A percentile compares a stretch with the other conserved stretches of the same genome.
phyloP scores from a whole-genome alignment of 1,284 basidiomycete species.

The Lentinula novae-zelandiae region DNA sequence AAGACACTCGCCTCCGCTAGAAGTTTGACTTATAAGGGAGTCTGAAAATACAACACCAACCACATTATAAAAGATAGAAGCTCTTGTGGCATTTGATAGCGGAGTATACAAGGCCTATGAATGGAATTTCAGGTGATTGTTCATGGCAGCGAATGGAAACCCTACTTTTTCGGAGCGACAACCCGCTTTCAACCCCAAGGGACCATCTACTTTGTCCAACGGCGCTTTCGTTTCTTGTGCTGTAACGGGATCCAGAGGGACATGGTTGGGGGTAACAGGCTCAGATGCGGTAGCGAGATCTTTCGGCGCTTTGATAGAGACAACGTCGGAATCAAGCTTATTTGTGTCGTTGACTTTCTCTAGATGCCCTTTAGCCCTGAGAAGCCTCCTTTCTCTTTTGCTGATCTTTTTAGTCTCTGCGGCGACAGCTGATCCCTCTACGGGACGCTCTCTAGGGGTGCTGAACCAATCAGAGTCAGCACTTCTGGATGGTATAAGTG shows the following conservation, averaged over 20 bases:
- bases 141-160: not conserved
- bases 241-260: not conserved
- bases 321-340: not conserved
- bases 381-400: slow-evolving; percentile 17
- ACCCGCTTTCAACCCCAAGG: slow-evolving; percentile 4
- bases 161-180: slow-evolving; percentile 4
- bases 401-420: slow-evolving; percentile 13
- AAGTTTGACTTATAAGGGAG: slow-evolving; percentile 5
- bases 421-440: not conserved
- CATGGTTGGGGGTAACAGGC: not conserved
- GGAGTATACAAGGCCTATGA: not conserved
- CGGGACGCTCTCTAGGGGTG: slow-evolving; percentile 2
- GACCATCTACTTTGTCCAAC: not conserved
- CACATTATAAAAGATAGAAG: not conserved
- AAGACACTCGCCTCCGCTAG: slow-evolving; percentile 19
- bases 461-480: not conserved
- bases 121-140: not conserved
- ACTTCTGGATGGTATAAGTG: not conserved
- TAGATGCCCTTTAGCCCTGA: not conserved
- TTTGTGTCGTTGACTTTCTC: not conserved
- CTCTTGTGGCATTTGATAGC: not conserved
- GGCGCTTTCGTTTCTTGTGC: not conserved
- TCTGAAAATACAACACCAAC: slow-evolving; percentile 5
- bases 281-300: no score
- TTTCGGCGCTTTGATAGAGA: not conserved